Conservation (phyloP, 2,329 filamentous ascomycete species). For the Aureobasidium sp. region DNA sequence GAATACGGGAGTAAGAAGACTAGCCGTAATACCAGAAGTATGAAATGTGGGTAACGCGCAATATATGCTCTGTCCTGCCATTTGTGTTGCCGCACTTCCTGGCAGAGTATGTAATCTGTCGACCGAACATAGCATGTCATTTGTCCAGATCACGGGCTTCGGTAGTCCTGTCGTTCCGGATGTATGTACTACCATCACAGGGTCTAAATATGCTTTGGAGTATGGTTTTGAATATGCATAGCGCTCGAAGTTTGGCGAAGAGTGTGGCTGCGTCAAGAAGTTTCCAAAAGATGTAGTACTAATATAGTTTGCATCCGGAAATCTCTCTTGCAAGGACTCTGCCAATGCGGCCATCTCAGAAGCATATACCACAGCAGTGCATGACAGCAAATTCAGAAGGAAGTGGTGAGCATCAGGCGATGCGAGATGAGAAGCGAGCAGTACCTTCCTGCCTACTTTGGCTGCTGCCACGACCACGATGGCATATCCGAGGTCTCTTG, state of each 20-base stretch:
- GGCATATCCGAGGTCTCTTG: constrained; percentile 11
- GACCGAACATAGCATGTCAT: constrained; percentile 4
- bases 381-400: not conserved
- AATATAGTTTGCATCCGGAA: not conserved
- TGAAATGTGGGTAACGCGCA: constrained; percentile 5
- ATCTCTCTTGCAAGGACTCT: not conserved
- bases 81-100: not conserved
- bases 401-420: not conserved
- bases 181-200: constrained; percentile 13
- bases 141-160: constrained; percentile 13
- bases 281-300: not conserved
- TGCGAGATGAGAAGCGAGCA: constrained; percentile 14
- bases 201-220: not conserved
- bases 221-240: constrained; percentile 3
- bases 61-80: constrained; percentile 6
- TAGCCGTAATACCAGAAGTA: constrained; percentile 4
- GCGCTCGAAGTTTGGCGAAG: not conserved
- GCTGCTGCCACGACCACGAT: constrained; percentile 11
- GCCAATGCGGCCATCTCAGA: not conserved
- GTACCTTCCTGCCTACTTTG: constrained; percentile 8
- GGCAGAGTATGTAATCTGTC: constrained; percentile 6
- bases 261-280: not conserved
- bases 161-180: constrained; percentile 14
- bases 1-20: not conserved
- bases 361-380: not conserved